Percentiles rank a stretch among this genome's conserved stretches.
Evolutionary conservation across 208 protist species (phyloP).

Genomic region (Leishmania amazonensis): DNA sequence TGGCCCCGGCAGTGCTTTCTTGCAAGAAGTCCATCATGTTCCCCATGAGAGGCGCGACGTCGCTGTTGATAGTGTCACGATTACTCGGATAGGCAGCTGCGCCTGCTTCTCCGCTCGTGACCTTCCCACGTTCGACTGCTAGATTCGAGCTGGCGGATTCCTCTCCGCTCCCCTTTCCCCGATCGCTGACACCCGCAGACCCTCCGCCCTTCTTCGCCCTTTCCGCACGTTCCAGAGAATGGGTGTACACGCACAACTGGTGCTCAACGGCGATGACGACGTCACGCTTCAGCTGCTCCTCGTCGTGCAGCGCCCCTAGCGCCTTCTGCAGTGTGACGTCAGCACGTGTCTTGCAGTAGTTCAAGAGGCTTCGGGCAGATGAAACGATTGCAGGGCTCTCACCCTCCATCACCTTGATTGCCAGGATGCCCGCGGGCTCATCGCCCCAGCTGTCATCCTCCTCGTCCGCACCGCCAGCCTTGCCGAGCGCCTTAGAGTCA

Average conservation of each 20-base stretch:
- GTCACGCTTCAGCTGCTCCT: conserved; percentile 52
- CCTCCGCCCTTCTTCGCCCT: not conserved
- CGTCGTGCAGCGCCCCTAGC: conserved; percentile 25
- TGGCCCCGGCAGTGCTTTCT: not conserved
- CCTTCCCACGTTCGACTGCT: not conserved
- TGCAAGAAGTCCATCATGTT: conserved; percentile 11
- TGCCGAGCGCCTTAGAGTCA: conserved; percentile 37
- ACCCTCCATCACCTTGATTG: not conserved
- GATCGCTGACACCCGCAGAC: not conserved
- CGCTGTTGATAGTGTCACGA: not conserved
- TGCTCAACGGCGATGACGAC: conserved; percentile 44
- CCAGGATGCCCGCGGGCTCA: not conserved
- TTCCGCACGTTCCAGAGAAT: conserved; percentile 11
- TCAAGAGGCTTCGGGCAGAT: conserved; percentile 28
- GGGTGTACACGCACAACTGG: conserved; percentile 45
- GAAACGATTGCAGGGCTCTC: conserved; percentile 7
- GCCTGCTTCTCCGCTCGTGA: not conserved
- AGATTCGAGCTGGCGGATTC: not conserved
- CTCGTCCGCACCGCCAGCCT: not conserved
- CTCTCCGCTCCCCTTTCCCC: not conserved
- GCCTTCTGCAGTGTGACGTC: conserved; percentile 13
- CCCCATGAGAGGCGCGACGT: not conserved
- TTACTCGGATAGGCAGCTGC: not conserved
- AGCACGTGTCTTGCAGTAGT: conserved; percentile 31
- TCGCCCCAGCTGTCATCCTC: conserved; percentile 49